phyloP scores from a whole-genome alignment of 2,329 filamentous ascomycete species.

The Magnaporthiopsis rhizophila region DNA sequence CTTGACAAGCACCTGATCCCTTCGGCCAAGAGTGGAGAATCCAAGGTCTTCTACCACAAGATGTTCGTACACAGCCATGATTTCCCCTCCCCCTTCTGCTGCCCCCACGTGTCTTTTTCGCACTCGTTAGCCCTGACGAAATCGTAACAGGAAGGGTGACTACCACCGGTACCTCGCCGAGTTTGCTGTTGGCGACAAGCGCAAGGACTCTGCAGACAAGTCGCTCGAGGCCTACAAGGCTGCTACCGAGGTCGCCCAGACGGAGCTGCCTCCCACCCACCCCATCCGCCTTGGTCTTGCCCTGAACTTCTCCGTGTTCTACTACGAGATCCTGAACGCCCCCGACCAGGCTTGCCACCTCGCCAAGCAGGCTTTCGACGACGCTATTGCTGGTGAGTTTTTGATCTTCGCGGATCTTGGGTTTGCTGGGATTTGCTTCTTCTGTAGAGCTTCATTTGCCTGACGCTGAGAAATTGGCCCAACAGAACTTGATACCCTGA shows the following conservation, averaged over 20 bases:
- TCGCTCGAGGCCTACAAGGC: conserved; percentile 95
- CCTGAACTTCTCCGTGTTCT: conserved; percentile 97
- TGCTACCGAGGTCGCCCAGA: conserved; percentile 84
- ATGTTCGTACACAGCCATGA: conserved; percentile 51
- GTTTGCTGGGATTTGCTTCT: not conserved
- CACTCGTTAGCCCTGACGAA: conserved; percentile 15
- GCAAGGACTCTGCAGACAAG: conserved; percentile 88
- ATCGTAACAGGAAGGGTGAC: conserved; percentile 81
- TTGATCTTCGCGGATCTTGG: conserved; percentile 9
- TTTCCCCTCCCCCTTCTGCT: not conserved
- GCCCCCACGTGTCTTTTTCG: conserved; percentile 6
- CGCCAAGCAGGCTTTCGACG: conserved; percentile 91
- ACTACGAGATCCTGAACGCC: conserved; percentile 99
- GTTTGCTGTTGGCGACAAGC: conserved; percentile 89
- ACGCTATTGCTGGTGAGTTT: conserved; percentile 71
- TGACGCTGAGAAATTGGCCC: not conserved
- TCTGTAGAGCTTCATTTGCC: not conserved
- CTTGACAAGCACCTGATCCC: conserved; percentile 91
- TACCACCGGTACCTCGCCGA: conserved; percentile 99
- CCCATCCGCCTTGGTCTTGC: conserved; percentile 88
- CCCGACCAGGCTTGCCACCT: conserved; percentile 97
- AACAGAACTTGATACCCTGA: conserved; percentile 86
- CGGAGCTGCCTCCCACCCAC: conserved; percentile 83
- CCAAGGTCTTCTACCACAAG: conserved; percentile 99
- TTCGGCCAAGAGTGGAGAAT: conserved; percentile 90